Evolutionary conservation across 2,329 filamentous ascomycete genomes (phyloP), one percentile per base, ranked within the genome.

Genomic region (Leptographium radiaticola): DNA sequence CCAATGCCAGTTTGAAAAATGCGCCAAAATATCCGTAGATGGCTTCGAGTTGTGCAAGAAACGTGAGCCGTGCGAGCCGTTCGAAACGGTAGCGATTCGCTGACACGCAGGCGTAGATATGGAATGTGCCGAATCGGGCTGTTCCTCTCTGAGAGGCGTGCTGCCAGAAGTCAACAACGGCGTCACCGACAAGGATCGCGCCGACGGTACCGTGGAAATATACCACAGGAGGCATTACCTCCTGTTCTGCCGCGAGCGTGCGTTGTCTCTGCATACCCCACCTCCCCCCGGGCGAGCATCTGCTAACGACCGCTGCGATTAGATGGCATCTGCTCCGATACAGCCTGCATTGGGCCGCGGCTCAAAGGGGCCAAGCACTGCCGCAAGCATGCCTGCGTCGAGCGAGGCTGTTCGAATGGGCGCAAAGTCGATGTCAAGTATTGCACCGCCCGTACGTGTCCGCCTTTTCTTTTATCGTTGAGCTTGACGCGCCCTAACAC

Each of bases 351-450:
- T 1, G 53, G 51, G 11, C 25, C 55, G 4, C 51, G 56, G 18
- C 33, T 54, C 13, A 49, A 38, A 15, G 45, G 40, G 5, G 50
- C 54, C 10, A n/a, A 34, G 2, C 40, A 54, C 52, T 59, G 58
- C 49, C 49, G 47, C 30, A 53, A 55, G 39, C 58, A 59, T 30
- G 56, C 50, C 40, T 59, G 58, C 20, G n/a, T 38, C 6, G 58
- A 59, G 39, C 52, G 49, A 31, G 55, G 48, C 53, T 59, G 58
- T 44, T 11, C 1, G 20, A 36, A 39, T 4, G 42, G 43, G 40
- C 51, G 46, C 20, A 12, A 16, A 15, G 48, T 44, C 15, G 30
- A 31, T 8, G 30, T 45, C 31, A 53, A 48, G 20, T 59, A 47
- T 39, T 59, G 58, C 44, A 43, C 47, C 8, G 12, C 3, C 1